These are phyloP conservation scores for Begonia masoniana DNA, from an alignment of 306 rosid species.

Conservation along the genomic window DNA sequence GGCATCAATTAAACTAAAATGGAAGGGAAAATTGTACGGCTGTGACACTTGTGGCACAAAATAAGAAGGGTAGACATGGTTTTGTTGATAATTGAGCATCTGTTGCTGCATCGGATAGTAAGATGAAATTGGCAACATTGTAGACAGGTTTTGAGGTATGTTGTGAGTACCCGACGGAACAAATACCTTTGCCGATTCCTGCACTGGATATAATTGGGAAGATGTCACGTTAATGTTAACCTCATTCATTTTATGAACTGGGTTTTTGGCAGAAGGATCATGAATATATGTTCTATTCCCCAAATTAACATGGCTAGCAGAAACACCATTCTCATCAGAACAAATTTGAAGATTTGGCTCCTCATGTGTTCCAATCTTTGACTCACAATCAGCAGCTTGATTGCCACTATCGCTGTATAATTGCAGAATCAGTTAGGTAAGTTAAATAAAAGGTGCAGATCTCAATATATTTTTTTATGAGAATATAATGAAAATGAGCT, in stretches of 20 bases:
- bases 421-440: conserved; percentile 9
- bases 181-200: conserved; percentile 21
- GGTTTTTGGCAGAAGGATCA: conserved; percentile 12
- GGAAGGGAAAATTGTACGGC: conserved; percentile 17
- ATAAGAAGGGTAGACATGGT: conserved; percentile 23
- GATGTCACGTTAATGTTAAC: conserved; percentile 10
- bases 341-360: conserved; percentile 17
- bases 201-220: conserved; percentile 22
- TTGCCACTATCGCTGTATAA: conserved; percentile 21
- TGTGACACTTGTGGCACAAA: conserved; percentile 17
- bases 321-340: conserved; percentile 14
- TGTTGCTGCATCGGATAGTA: conserved; percentile 22
- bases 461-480: too few relatives aligned
- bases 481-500: too few relatives aligned
- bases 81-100: conserved; percentile 20
- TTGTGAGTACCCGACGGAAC: conserved; percentile 20
- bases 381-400: conserved; percentile 6
- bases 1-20: conserved; percentile 11
- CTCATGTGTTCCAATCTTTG: conserved; percentile 9
- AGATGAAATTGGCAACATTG: conserved; percentile 15
- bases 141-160: conserved; percentile 15
- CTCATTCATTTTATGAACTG: conserved; percentile 7
- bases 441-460: not conserved
- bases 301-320: conserved; percentile 9
- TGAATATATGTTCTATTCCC: conserved; percentile 10